Conservation (phyloP, 306 rosid genomes). For the Cotoneaster glaucophyllus region DNA sequence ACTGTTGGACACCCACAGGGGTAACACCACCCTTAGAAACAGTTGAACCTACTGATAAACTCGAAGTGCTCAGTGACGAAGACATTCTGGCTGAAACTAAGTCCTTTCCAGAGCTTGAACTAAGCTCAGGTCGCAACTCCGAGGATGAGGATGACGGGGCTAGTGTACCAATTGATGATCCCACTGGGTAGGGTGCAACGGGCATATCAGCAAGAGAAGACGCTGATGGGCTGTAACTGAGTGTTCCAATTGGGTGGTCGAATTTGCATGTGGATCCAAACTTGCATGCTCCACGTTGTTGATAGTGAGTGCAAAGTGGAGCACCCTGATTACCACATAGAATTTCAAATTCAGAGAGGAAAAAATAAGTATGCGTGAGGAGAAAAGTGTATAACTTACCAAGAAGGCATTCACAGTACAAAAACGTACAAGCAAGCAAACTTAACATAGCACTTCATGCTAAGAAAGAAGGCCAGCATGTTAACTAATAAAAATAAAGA, state of each 20-base stretch:
- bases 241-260: conserved; percentile 80
- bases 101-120: conserved; percentile 66
- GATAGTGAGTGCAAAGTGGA: conserved; percentile 77
- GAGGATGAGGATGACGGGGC: conserved; percentile 91
- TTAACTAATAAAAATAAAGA: not conserved
- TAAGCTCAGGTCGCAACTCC: conserved; percentile 73
- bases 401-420: not conserved
- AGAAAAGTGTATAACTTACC: not conserved
- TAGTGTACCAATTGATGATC: conserved; percentile 76
- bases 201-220: conserved; percentile 91
- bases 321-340: conserved; percentile 71
- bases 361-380: not conserved
- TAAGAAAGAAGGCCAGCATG: not conserved
- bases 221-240: conserved; percentile 90
- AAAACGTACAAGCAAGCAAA: not conserved
- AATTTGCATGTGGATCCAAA: conserved; percentile 88
- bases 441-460: not conserved
- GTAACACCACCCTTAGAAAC: conserved; percentile 47
- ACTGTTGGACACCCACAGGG: conserved; percentile 48
- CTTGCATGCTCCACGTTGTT: conserved; percentile 84
- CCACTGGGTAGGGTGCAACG: conserved; percentile 90
- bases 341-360: conserved; percentile 18
- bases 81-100: conserved; percentile 66
- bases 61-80: conserved; percentile 65
- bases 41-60: conserved; percentile 73